Evolutionary conservation across 2,329 filamentous ascomycete genomes (phyloP), one percentile per base, ranked within the genome.

Genomic region (Penicillium paneum): DNA sequence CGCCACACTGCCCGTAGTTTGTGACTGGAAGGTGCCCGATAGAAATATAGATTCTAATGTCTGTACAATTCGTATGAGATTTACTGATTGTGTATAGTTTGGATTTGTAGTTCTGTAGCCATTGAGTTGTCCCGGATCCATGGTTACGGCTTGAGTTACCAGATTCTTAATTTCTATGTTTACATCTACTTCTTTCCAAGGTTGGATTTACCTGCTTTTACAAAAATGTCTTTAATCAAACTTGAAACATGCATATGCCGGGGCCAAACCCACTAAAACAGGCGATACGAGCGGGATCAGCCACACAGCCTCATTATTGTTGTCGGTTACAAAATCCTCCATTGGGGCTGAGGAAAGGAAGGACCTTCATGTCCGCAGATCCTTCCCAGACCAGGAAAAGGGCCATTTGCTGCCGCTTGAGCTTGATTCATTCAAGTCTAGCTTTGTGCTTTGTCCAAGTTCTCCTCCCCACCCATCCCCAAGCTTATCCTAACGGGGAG

Each of bases 1-100:
- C 44, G 21, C 21, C 21, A 24, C 56, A 43, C 41, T 58, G 58
- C 45, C 57, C 42, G 57, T 61, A 61, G 56, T 36, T 47, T 54
- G 43, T 36, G 36, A 56, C 34, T 42, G 52, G 54, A 61, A 56
- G 55, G 46, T 45, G 50, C 32, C 45, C 28, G 40, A 58, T 60
- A 56, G 55, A 59, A 58, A 62, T 58, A 63, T 55, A 63, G 59
- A 62, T 54, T 42, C 44, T 57, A 62, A 62, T 58, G 57, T 60
- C 51, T 64, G 56, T 54, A 55, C 47, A 60, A 49, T 46, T 47
- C 19, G 8, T 15, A 11, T 1, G 34, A 38, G 13, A 13, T 28
- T 19, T 35, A 21, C 28, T 29, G 6, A 26, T 12, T 34, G 7
- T 11, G 15, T 28, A 19, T 11, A 6, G 10, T 40, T 40, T 15